Percentiles rank a stretch among this genome's conserved stretches.
These are phyloP conservation scores for Prosopis cineraria DNA, from an alignment of 306 rosid genomes.

Conservation along the genomic window DNA sequence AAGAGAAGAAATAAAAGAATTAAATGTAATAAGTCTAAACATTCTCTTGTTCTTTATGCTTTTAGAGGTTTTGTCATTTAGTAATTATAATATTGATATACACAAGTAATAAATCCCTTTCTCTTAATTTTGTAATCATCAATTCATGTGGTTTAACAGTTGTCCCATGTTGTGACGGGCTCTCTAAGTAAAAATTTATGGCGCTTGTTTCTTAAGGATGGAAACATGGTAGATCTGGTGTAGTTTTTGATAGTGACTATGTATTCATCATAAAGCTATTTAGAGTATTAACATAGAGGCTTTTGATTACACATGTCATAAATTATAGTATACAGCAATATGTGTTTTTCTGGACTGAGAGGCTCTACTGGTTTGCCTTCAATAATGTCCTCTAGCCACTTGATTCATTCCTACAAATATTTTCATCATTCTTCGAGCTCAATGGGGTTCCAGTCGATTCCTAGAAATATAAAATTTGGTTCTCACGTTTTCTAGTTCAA, in stretches of 20 bases:
- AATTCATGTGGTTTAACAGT: too few species aligned
- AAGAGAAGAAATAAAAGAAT: too few species aligned
- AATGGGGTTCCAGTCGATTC: background rate
- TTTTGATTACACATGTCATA: constrained; percentile 48
- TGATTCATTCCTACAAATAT: background rate
- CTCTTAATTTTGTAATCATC: too few species aligned
- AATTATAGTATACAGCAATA: background rate
- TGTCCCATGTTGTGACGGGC: constrained; percentile 50
- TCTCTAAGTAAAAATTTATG: constrained; percentile 53
- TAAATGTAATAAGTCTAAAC: too few species aligned
- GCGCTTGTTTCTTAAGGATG: constrained; percentile 48
- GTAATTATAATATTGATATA: too few species aligned
- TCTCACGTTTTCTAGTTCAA: too few species aligned
- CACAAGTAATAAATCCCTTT: too few species aligned
- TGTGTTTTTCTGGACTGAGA: background rate
- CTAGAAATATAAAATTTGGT: background rate
- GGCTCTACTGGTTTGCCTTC: background rate
- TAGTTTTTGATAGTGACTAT: constrained; percentile 34
- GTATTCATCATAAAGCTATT: constrained; percentile 44
- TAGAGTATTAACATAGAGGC: constrained; percentile 37
- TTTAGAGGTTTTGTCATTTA: too few species aligned
- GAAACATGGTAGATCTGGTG: constrained; percentile 37
- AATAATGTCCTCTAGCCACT: background rate
- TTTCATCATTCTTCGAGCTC: background rate
- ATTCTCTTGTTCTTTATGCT: too few species aligned